phyloP scores from a whole-genome alignment of 208 protist species.

The Angomonas deanei region DNA sequence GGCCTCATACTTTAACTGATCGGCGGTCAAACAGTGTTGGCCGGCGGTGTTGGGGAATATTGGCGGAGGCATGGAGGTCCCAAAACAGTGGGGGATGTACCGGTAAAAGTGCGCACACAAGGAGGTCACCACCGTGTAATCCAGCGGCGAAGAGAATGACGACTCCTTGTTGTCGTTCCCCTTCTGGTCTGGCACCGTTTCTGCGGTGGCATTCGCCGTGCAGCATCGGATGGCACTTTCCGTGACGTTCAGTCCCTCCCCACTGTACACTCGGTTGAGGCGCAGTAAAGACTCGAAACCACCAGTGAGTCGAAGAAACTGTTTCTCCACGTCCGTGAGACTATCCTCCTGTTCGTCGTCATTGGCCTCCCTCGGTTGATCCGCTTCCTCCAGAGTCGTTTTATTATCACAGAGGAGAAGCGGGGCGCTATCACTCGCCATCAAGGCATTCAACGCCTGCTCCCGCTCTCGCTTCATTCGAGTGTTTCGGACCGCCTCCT shows the following conservation, averaged over 20 bases:
- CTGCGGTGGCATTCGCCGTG: background rate
- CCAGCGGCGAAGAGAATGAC: background rate
- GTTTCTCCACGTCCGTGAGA: slow-evolving; percentile 22
- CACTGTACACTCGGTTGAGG: slow-evolving; percentile 37
- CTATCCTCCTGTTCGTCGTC: background rate
- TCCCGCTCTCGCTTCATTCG: slow-evolving; percentile 87
- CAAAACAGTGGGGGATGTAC: slow-evolving; percentile 69
- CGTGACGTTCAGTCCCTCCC: background rate
- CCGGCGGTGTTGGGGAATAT: slow-evolving; percentile 34
- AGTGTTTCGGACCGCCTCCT: slow-evolving; percentile 58
- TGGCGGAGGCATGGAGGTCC: slow-evolving; percentile 80
- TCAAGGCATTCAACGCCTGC: slow-evolving; percentile 57
- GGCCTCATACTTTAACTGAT: background rate
- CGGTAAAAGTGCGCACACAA: slow-evolving; percentile 79
- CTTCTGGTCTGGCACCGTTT: slow-evolving; percentile 7
- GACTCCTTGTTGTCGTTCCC: background rate
- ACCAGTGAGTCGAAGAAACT: slow-evolving; percentile 56
- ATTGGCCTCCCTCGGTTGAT: background rate
- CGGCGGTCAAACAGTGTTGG: background rate
- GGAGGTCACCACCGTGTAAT: slow-evolving; percentile 52
- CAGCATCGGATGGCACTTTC: slow-evolving; percentile 3
- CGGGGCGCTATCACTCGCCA: slow-evolving; percentile 15
- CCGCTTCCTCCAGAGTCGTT: background rate
- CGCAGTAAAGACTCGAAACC: slow-evolving; percentile 82
- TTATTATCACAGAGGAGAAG: slow-evolving; percentile 6